phyloP scores from a whole-genome alignment of 176 grass and related monocot species.

The Juncus effusus region DNA sequence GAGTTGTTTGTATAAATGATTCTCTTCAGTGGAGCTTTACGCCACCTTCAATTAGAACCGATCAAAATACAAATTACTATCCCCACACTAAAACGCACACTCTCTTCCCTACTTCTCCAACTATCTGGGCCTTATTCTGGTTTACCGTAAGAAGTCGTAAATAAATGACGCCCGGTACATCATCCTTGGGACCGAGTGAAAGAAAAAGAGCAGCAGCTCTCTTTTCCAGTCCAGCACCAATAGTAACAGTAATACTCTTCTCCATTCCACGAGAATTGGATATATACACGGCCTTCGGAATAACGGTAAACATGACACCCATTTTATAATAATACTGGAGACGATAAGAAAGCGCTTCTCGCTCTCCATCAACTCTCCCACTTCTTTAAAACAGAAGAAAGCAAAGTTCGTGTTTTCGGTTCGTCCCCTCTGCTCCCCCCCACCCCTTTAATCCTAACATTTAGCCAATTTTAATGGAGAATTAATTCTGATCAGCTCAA shows the following conservation, averaged over 20 bases:
- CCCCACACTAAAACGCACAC: background rate
- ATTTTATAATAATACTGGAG: background rate
- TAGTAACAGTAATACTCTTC: background rate
- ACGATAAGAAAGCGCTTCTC: background rate
- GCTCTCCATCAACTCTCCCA: conserved; percentile 2
- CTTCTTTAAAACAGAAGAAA: conserved; percentile 25
- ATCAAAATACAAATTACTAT: conserved; percentile 15
- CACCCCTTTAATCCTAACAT: conserved; percentile 11
- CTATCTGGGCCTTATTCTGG: too few relatives aligned
- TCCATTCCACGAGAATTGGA: background rate
- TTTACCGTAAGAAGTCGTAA: conserved; percentile 12
- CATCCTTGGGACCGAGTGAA: background rate
- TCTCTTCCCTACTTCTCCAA: background rate
- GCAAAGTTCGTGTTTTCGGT: conserved; percentile 20
- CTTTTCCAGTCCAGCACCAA: too few relatives aligned
- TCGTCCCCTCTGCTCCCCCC: background rate
- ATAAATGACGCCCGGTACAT: background rate
- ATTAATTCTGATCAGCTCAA: conserved; percentile 6
- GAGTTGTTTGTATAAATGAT: conserved; percentile 28
- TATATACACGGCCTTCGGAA: background rate
- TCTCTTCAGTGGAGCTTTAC: conserved; percentile 40
- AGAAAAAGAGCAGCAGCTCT: background rate
- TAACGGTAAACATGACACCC: background rate
- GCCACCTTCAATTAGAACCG: conserved; percentile 42
- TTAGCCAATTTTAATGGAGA: conserved; percentile 1